phyloP scores from a whole-genome alignment of 495 filamentous ascomycete genomes.

The Margaritispora aquatica region DNA sequence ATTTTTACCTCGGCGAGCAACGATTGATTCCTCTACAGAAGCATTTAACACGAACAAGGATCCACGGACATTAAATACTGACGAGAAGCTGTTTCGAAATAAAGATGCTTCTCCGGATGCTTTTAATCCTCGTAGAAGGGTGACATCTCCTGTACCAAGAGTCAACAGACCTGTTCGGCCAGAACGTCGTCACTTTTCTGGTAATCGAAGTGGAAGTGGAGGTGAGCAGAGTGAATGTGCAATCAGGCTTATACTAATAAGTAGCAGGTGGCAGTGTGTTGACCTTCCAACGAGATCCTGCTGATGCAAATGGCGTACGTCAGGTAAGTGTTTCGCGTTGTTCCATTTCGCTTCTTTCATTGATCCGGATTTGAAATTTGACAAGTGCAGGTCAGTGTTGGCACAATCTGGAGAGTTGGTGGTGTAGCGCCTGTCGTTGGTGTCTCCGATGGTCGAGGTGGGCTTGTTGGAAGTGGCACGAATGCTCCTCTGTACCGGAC shows the following conservation, averaged over 20 bases:
- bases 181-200: slow-evolving; percentile 17
- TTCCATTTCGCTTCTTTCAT: too few species aligned
- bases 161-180: neutral
- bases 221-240: neutral
- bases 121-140: slow-evolving; percentile 47
- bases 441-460: slow-evolving; percentile 55
- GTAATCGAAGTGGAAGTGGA: slow-evolving; percentile 20
- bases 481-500: slow-evolving; percentile 71
- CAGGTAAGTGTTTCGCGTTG: slow-evolving; percentile 33
- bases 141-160: slow-evolving; percentile 29
- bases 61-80: slow-evolving; percentile 48
- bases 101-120: slow-evolving; percentile 55
- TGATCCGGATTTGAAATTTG: neutral
- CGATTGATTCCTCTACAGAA: slow-evolving; percentile 11
- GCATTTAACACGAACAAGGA: slow-evolving; percentile 59
- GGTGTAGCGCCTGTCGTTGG: slow-evolving; percentile 50
- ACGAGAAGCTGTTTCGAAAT: slow-evolving; percentile 56
- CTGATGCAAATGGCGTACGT: slow-evolving; percentile 23
- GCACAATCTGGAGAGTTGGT: slow-evolving; percentile 77
- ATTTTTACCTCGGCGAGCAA: slow-evolving; percentile 34
- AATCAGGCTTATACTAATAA: neutral
- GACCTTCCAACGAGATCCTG: slow-evolving; percentile 21
- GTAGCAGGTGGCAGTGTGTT: slow-evolving; percentile 20
- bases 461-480: slow-evolving; percentile 59
- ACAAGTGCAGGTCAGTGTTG: slow-evolving; percentile 48